Conservation (phyloP, 2,329 filamentous ascomycete genomes). For the Verticillium alfalfae region DNA sequence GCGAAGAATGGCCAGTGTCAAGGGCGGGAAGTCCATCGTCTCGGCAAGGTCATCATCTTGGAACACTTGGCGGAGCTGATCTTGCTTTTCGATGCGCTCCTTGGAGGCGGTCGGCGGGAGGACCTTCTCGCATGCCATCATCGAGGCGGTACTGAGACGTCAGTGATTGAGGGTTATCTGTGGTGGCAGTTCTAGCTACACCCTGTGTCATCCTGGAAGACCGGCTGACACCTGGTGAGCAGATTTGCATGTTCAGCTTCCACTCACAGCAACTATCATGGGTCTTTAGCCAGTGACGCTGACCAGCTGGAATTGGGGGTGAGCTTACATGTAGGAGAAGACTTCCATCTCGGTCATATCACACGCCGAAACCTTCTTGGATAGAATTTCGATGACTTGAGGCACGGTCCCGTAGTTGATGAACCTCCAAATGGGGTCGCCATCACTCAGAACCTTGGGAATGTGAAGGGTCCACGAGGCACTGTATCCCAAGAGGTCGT, state of each 20-base stretch:
- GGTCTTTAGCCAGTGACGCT: background rate
- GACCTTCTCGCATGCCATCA: constrained; percentile 2
- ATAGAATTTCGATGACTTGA: background rate
- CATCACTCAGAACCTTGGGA: background rate
- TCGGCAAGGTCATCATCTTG: background rate
- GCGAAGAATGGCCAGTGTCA: background rate
- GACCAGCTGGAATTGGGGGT: no score
- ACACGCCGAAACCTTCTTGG: background rate
- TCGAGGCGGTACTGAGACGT: background rate
- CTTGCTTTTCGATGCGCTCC: background rate
- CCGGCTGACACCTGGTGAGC: background rate
- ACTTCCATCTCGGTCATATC: background rate
- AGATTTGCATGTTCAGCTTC: no score
- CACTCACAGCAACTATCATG: background rate
- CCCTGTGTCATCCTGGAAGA: background rate
- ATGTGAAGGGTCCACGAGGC: background rate
- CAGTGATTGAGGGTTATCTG: no score
- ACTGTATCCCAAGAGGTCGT: background rate
- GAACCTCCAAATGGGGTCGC: background rate
- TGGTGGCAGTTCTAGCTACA: background rate
- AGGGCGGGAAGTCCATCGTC: background rate
- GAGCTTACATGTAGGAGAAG: background rate
- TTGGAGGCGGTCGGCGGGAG: background rate
- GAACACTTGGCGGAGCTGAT: background rate
- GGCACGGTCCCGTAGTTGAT: background rate